These are phyloP conservation scores for Phytophthora palmivora DNA, from an alignment of 352 stramenopile genomes.

Conservation along the genomic window DNA sequence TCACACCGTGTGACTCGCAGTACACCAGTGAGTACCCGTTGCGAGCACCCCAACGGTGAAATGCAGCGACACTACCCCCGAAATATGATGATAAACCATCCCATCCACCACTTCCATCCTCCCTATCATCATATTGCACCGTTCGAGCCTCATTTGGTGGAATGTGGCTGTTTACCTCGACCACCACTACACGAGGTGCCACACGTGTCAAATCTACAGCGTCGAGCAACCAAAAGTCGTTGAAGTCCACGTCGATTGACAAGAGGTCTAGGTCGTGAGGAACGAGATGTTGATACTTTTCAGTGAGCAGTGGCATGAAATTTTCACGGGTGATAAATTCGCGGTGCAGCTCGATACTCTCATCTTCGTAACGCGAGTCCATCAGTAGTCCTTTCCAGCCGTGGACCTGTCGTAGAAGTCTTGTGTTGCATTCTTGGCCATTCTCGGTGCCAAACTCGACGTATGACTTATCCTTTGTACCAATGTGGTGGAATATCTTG, in stretches of 20 bases:
- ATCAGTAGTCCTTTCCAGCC: slow-evolving; percentile 67
- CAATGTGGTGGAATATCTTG: slow-evolving; percentile 65
- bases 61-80: too few relatives aligned
- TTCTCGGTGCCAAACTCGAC: slow-evolving; percentile 77
- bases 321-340: slow-evolving; percentile 73
- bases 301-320: slow-evolving; percentile 58
- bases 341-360: slow-evolving; percentile 56
- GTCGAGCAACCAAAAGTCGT: slow-evolving; percentile 77
- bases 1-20: slow-evolving; percentile 79
- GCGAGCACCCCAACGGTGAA: too few relatives aligned
- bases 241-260: slow-evolving; percentile 81
- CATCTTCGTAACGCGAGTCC: slow-evolving; percentile 57
- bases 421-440: slow-evolving; percentile 69
- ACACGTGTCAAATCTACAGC: slow-evolving; percentile 43
- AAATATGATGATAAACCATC: slow-evolving; percentile 5
- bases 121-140: slow-evolving; percentile 42
- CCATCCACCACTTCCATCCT: too few relatives aligned
- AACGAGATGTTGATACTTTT: slow-evolving; percentile 45
- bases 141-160: too few relatives aligned
- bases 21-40: slow-evolving; percentile 74
- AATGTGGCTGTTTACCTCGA: too few relatives aligned
- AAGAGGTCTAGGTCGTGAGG: slow-evolving; percentile 62
- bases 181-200: too few relatives aligned
- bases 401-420: slow-evolving; percentile 51
- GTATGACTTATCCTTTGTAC: slow-evolving; percentile 43